Base-by-base conservation (phyloP, 1,284 basidiomycete species). In the Thecaphora frezii region DNA sequence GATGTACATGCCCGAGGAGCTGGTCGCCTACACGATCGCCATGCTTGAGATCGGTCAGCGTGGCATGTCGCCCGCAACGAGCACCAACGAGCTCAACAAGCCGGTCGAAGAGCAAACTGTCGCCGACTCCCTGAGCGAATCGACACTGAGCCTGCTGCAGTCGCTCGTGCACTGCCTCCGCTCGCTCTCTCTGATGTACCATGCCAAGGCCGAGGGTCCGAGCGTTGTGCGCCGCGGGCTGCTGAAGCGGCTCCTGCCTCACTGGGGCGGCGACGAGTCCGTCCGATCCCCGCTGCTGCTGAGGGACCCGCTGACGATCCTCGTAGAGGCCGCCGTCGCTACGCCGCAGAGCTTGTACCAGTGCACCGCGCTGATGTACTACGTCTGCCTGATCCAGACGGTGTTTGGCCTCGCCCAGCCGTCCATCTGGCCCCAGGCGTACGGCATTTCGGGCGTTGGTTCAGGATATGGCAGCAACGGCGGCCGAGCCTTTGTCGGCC, bases 321-420 rank as follows among this genome's bases (percentile, higher is more conserved):
- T 78, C 14, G 55, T 78, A 21, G 76, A 78, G 49, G 66, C 75
- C 12, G 74, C 76, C 18, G 62, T 71, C 13, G 50, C 77, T 5
- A 59, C 65, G 18, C 76, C 76, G 1, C 66, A 73, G 30, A 51
- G 61, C 22, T 47, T 78, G 28, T 51, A 49, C 30, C 76, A 77
- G 58, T 64, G 74, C 52, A 75, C 74, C n/a, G 62, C 71, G 19
- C 63, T 78, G 5, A 71, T 78, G 71, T 78, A 72, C 70, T 78
- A 78, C 58, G 67, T 68, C 23, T 65, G 62, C 36, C 67, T 78
- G 7, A 66, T 78, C 12, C 76, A 76, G 54, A 65, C 67, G 28
- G 63, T 78, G 22, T 78, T 77, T 52, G 76, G 76, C 26, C 58
- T 78, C 14, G 75, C 76, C 12, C 76, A 78, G 50, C 76, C 76